phyloP scores from a whole-genome alignment of 192 early-diverging fungal genomes.

The Mycoemilia scoparia region DNA sequence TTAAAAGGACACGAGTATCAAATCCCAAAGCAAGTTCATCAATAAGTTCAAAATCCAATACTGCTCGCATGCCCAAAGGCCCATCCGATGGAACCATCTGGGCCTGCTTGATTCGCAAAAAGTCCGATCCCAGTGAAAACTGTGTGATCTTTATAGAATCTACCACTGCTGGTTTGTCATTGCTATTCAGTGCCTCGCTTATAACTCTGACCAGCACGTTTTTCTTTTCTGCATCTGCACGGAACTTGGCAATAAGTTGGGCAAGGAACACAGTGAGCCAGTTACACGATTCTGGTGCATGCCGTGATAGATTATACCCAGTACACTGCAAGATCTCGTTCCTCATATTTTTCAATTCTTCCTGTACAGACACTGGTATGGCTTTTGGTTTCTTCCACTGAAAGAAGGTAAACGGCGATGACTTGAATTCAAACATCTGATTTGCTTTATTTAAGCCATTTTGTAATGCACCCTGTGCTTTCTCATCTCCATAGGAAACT shows the following conservation, averaged over 20 bases:
- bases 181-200: constrained; percentile 25
- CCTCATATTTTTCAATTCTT: constrained; percentile 23
- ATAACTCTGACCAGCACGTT: constrained; percentile 26
- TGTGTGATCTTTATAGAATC: constrained; percentile 28
- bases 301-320: constrained; percentile 14
- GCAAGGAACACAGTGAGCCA: constrained; percentile 38
- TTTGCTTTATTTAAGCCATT: constrained; percentile 6
- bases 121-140: constrained; percentile 31
- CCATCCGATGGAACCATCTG: constrained; percentile 24
- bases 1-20: constrained; percentile 79
- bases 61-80: constrained; percentile 23
- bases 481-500: neutral
- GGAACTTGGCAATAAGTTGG: constrained; percentile 28
- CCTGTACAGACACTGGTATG: constrained; percentile 13
- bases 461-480: neutral
- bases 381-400: constrained; percentile 23
- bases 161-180: constrained; percentile 21
- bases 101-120: constrained; percentile 22
- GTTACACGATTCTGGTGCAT: constrained; percentile 28
- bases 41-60: constrained; percentile 63
- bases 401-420: constrained; percentile 27
- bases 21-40: constrained; percentile 89
- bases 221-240: constrained; percentile 24
- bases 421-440: constrained; percentile 18
- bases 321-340: constrained; percentile 27